phyloP scores from a whole-genome alignment of 1,284 basidiomycete genomes.

The Boletus sp. region DNA sequence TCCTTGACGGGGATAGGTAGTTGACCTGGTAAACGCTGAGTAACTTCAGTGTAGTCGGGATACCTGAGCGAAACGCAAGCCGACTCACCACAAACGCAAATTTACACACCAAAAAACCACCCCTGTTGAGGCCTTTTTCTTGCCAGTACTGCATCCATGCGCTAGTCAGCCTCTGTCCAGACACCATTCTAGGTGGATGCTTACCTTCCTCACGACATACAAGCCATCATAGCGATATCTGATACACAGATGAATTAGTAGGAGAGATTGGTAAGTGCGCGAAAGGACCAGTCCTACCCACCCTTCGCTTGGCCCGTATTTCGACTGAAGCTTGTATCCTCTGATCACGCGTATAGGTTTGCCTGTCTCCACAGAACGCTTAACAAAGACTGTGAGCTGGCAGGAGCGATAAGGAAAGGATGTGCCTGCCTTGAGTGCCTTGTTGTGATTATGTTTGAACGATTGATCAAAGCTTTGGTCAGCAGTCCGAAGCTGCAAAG shows the following conservation, averaged over 20 bases:
- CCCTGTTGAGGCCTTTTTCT: conserved; percentile 64
- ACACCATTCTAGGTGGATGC: conserved; percentile 4
- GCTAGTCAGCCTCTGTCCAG: neutral
- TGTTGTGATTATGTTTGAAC: conserved; percentile 74
- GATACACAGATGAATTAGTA: conserved; percentile 6
- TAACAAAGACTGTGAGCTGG: conserved; percentile 7
- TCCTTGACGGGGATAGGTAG: conserved; percentile 51
- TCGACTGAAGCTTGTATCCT: conserved; percentile 74
- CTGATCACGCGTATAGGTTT: conserved; percentile 83
- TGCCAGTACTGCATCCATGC: conserved; percentile 58
- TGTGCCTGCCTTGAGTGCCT: conserved; percentile 58
- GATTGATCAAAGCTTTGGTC: conserved; percentile 80
- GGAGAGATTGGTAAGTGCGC: too few species aligned
- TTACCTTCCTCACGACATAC: conserved; percentile 73
- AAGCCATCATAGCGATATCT: conserved; percentile 87
- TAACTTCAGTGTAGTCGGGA: neutral
- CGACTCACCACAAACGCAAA: conserved; percentile 69
- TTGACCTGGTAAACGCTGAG: conserved; percentile 64
- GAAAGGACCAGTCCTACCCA: conserved; percentile 34
- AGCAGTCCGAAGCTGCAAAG: conserved; percentile 73
- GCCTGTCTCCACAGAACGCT: conserved; percentile 71
- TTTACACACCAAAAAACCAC: conserved; percentile 77
- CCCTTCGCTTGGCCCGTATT: conserved; percentile 75
- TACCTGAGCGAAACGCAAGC: neutral
- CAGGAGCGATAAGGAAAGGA: neutral